Conservation (phyloP, 148 eudicot genomes). For the Dysphania ambrosioides region DNA sequence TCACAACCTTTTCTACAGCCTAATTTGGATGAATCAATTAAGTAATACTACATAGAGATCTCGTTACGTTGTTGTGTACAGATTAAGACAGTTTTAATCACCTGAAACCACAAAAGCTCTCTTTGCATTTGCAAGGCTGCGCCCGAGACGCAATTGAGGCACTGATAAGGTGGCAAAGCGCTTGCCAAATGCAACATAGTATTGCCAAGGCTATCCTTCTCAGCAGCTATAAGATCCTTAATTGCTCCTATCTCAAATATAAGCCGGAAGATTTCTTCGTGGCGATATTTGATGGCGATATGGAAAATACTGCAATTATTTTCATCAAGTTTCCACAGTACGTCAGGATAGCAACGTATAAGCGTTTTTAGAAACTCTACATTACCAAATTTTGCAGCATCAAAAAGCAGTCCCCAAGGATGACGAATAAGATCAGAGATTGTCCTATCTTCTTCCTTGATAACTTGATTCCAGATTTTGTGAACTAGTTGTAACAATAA, state of each 20-base stretch:
- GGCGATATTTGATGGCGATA: slow-evolving; percentile 20
- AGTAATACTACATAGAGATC: not conserved
- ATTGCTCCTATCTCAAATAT: slow-evolving; percentile 27
- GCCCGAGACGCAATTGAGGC: slow-evolving; percentile 25
- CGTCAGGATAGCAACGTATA: slow-evolving; percentile 26
- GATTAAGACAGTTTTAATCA: no score
- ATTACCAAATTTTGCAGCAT: slow-evolving; percentile 26
- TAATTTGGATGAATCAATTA: not conserved
- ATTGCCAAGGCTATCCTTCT: slow-evolving; percentile 15
- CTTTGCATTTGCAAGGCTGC: slow-evolving; percentile 32
- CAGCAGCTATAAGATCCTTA: slow-evolving; percentile 28
- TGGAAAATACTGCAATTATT: slow-evolving; percentile 19
- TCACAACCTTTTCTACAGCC: slow-evolving; percentile 25
- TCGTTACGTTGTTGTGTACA: no score
- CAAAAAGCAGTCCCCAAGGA: slow-evolving; percentile 25
- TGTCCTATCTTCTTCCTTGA: slow-evolving; percentile 13
- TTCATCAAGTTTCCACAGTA: slow-evolving; percentile 26
- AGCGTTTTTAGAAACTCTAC: slow-evolving; percentile 21
- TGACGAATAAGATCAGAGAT: slow-evolving; percentile 27
- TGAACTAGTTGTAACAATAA: no score
- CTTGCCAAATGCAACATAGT: slow-evolving; percentile 32
- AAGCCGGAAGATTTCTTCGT: slow-evolving; percentile 24
- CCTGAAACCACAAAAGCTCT: slow-evolving; percentile 30
- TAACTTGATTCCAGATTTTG: no score
- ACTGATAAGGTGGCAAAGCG: slow-evolving; percentile 25